Evolutionary conservation across 2,329 filamentous ascomycete genomes (phyloP), one percentile per base, ranked within the genome.

Genomic region (Cladosporium sp.): DNA sequence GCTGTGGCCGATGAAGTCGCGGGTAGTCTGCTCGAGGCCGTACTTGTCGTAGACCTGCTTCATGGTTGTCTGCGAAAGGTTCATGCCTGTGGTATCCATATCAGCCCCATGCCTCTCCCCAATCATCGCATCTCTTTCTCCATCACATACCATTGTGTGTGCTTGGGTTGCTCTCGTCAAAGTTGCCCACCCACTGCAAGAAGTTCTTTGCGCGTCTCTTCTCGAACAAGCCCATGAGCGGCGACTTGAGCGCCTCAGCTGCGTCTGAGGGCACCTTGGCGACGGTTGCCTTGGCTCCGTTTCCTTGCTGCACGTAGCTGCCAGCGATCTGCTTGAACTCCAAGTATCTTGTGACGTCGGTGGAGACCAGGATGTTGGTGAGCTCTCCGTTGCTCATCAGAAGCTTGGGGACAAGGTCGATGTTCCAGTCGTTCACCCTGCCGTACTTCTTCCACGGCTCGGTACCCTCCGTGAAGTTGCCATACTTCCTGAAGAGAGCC

Each of bases 11-110:
- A 98, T 91, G 78, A 99, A 99, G 81, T 99, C 95, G 74, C 92
- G 90, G 72, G 95, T 99, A 67, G 88, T 86, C 26, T 90, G 77
- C 83, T 99, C 95, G 68, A 99, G 90, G 66, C 93, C 91, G 74
- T 97, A 99, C 80, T 98, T 97, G 83, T 98, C 93, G 77, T 96
- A 99, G 44, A 99, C 91, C n/a, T 97, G 94, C 85, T 92, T 96
- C 93, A 98, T 97, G 67, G 92, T 94, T 83, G 86, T 90, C 68
- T 81, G 86, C 75, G 85, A 84, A 70, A 99, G 84, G 80, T 95
- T 89, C 71, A 98, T 86, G 68, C 93, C 94, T 82, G 57, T 10
- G 34, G 15, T 64, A 32, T 24, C 51, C 59, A 26, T 36, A 60
- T 74, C 61, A 73, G 72, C 58, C 12, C 47, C 14, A n/a, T 65